Base-by-base conservation (phyloP, 2,329 filamentous ascomycete genomes). In the Fusarium lateritium region DNA sequence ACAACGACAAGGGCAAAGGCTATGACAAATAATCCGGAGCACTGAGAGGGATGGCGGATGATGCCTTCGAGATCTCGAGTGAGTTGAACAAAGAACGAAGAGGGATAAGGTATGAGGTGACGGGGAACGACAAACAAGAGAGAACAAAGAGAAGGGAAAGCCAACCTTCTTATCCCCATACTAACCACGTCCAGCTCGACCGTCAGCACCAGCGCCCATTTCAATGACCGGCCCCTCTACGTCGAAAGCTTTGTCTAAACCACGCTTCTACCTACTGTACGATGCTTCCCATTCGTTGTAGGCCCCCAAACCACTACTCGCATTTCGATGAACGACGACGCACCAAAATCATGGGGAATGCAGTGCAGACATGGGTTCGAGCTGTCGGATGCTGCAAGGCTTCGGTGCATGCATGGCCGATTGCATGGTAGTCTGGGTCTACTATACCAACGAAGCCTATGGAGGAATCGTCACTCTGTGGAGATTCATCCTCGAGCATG, bases 291-390 rank as follows among this genome's bases (percentile, higher is more conserved):
- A 63, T 57, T 63, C 57, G 52, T 28, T 31, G 34, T 40, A 24
- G 31, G 47, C 17, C 49, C 31, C 40, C 52, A 67, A 67, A 33
- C 42, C 52, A 62, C 21, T 33, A 43, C 53, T 14, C 44, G 19
- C 39, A 47, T 36, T 36, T 33, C 26, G 15, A 44, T 67, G 66
- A 70, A 69, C 66, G 62, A 52, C 22, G n/a, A 9, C 49, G 22
- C 66, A 58, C 66, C 42, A 50, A 56, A 70, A 47, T 34, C 22
- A 63, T 11, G n/a, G 40, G 47, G 44, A 56, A 67, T 59, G 66
- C 66, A 58, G 66, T 70, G 66, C 45, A 70, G 39, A 62, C 39
- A 45, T 33, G 56, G 55, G 55, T 40, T 13, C 28, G 28, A 31
- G 28, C 28, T 31, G 8, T 24, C 28, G 19, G 17, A 17, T 3